Evolutionary conservation across 2,329 filamentous ascomycete species (phyloP), one percentile per base, ranked within the genome.

Genomic region (Chrysoporthe deuterocubensis): DNA sequence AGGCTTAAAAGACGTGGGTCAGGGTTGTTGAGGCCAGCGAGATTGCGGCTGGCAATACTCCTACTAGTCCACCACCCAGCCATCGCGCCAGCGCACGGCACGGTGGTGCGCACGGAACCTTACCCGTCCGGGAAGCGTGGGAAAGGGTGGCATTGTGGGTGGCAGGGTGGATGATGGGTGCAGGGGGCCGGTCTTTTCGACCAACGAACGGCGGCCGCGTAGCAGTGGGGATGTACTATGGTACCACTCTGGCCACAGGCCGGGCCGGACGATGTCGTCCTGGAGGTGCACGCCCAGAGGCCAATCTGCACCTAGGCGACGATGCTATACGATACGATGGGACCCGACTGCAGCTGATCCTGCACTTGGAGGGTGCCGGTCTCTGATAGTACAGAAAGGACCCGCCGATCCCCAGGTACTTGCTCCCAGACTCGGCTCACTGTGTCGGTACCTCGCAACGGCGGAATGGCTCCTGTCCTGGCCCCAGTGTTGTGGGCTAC

Each of bases 121-220:
- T 54, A 59, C 58, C 62, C 18, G 52, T 42, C 58, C 37, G 26
- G 18, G 21, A 57, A 44, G 42, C 56, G 48, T 65, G 66, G 57
- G 62, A 50, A 26, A 34, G 50, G 26, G 26, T 16, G 43, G 34
- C 11, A 18, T 34, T 34, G 3, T 32, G 32, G 52, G 46, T 13
- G 34, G 61, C 18, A 11, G 54, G 46, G 26, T 54, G 50, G 34
- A 40, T 52, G 21, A 13, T 54, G 50, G 50, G 32, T 40, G 34
- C 18, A 21, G 40, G 26, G 34, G n/a, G 42, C 26, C 64, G 50
- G 58, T 43, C 42, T 66, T 40, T 52, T 54, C 40, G 37, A 60
- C 67, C 67, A 69, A 69, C 65, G 65, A 64, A 58, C 61, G 62
- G 61, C n/a, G 42, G 65, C 67, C 67, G 63, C 67, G 65, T 66